phyloP scores from a whole-genome alignment of 331 rosid species.

The Ulmus americana region DNA sequence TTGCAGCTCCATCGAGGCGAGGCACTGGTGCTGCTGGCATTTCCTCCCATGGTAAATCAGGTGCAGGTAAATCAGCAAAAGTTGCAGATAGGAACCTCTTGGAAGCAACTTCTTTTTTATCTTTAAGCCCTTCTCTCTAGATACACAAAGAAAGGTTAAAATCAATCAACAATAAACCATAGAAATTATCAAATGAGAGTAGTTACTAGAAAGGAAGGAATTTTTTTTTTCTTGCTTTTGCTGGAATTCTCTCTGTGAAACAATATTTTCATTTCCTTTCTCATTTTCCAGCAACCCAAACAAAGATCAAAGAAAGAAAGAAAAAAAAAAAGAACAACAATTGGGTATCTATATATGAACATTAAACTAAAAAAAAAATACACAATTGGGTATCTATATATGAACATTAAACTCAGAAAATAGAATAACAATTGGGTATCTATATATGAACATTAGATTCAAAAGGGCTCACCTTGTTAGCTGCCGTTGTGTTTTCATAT shows the following conservation, averaged over 20 bases:
- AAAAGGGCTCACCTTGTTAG: constrained; percentile 22
- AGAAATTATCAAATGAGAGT: not conserved
- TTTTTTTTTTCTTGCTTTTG: not conserved
- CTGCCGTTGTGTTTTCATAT: constrained; percentile 9
- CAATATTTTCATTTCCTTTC: no score
- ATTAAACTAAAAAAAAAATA: no score
- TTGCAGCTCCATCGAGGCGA: constrained; percentile 67
- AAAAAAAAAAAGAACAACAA: not conserved
- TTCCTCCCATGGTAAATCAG: constrained; percentile 65
- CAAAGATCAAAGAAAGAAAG: not conserved
- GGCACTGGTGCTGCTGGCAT: constrained; percentile 82
- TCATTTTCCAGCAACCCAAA: no score
- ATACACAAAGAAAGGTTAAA: not conserved
- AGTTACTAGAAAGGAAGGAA: no score
- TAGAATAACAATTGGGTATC: not conserved
- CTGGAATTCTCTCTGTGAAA: not conserved
- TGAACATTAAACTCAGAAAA: not conserved
- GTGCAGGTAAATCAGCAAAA: constrained; percentile 75
- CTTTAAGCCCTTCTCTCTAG: constrained; percentile 28
- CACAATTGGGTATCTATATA: no score
- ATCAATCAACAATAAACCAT: not conserved
- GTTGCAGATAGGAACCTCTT: constrained; percentile 47
- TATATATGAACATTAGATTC: not conserved
- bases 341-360: not conserved
- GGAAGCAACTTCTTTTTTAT: constrained; percentile 15